These are phyloP conservation scores for Podaxis pistillaris DNA, from an alignment of 768 basidiomycete genomes.

Conservation along the genomic window DNA sequence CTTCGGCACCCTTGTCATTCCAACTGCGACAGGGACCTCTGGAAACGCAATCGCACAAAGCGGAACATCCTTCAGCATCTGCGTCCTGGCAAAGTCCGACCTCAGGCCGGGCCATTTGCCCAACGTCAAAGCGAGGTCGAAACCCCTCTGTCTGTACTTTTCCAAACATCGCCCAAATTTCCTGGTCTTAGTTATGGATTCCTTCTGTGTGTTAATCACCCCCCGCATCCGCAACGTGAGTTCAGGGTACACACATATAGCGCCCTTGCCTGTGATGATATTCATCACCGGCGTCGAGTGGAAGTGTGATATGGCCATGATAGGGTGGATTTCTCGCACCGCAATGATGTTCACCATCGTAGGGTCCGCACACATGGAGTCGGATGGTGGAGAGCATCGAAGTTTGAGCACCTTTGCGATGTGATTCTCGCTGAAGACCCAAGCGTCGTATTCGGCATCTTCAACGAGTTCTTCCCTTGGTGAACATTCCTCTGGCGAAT, in stretches of 20 bases:
- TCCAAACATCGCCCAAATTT: conserved; percentile 1
- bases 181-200: not conserved
- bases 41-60: conserved; percentile 8
- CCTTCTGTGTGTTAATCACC: not conserved
- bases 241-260: conserved; percentile 11
- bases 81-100: not conserved
- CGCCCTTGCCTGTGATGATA: conserved; percentile 14
- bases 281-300: conserved; percentile 16
- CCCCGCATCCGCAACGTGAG: conserved; percentile 8
- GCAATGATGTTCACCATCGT: conserved; percentile 10
- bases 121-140: conserved; percentile 10
- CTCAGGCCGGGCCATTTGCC: conserved; percentile 13
- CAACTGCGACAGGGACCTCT: not conserved
- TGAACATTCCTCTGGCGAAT: not conserved
- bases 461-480: not conserved
- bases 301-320: conserved; percentile 9
- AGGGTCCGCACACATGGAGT: not conserved
- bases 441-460: not conserved
- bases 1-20: not conserved
- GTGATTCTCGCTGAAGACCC: not conserved
- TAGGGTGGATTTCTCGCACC: not conserved
- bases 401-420: conserved; percentile 8
- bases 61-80: not conserved
- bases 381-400: not conserved
- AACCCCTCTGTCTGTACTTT: conserved; percentile 7